Conservation (phyloP, 495 filamentous ascomycete genomes). For the Lophiostoma macrostomum region DNA sequence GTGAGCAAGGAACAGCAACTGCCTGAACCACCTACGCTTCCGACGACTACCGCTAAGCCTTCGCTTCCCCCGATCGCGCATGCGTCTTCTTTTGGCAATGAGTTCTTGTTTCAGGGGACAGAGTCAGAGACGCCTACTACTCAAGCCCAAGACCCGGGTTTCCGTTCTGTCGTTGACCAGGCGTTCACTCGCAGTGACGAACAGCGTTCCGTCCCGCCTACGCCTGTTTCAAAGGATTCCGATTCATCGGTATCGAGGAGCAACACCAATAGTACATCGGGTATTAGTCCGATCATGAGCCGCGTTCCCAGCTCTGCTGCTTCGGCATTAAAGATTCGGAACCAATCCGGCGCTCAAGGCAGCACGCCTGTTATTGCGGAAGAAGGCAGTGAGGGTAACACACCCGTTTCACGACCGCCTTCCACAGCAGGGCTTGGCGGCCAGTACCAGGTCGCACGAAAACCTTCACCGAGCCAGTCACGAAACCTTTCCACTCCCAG, state of each 20-base stretch:
- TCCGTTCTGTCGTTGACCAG: constrained; percentile 65
- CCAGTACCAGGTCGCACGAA: constrained; percentile 41
- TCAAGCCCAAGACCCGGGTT: constrained; percentile 51
- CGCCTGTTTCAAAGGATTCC: constrained; percentile 46
- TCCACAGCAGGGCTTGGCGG: constrained; percentile 28
- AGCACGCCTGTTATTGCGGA: constrained; percentile 59
- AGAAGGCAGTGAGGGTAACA: constrained; percentile 40
- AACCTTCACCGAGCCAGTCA: constrained; percentile 40
- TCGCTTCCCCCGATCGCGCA: constrained; percentile 16
- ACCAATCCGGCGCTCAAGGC: constrained; percentile 32
- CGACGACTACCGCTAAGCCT: background rate
- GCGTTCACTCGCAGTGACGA: constrained; percentile 59
- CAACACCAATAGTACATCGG: constrained; percentile 62
- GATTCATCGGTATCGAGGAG: constrained; percentile 52
- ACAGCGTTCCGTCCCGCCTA: constrained; percentile 48
- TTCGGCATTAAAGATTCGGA: constrained; percentile 28
- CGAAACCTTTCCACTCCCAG: constrained; percentile 50
- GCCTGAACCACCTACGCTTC: background rate
- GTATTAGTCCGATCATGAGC: constrained; percentile 68
- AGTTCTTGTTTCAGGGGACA: constrained; percentile 29
- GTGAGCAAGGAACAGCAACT: constrained; percentile 5
- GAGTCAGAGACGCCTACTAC: background rate
- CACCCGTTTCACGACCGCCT: constrained; percentile 25
- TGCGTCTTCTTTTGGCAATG: constrained; percentile 32
- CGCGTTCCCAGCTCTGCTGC: constrained; percentile 45